Base-by-base conservation (phyloP, 176 grass and related monocot species). In the Zoysia pacifica region DNA sequence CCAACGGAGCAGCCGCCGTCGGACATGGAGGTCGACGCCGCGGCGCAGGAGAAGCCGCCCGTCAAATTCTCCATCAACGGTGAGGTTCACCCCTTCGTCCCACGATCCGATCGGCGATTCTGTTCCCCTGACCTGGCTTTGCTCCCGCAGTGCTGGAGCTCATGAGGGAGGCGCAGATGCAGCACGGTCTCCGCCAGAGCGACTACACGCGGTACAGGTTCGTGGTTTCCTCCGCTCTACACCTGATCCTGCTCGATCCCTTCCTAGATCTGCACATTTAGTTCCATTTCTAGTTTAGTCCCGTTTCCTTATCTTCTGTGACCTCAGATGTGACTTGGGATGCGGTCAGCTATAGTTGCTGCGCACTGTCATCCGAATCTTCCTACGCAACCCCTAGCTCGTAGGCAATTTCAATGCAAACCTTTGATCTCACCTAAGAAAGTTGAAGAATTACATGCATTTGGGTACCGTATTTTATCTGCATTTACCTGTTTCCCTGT, bases 111-210 rank as follows among this genome's bases (percentile, higher is more conserved):
- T 47, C 41, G 41, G 9, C 41, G 7, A 11, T 7, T 68, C 40
- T 4, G 20, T 80, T 54, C 49, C 73, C 45, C 45, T 86, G 66
- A 78, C 65, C 18, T 38, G 12, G n/a, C 18, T 63, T 39, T 3
- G 49, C 16, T 66, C 45, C 53, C 44, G 62, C 84, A 98, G 96
- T 98, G 72, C 72, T 95, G 79, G 87, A 95, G 78, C 83, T 94
- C n/a, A 87, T 93, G 60, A 94, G 91, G 86, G 91, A 89, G 9
- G 74, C 96, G 40, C 96, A 98, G 90, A 98, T 98, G 96, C 92
- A 95, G 75, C 96, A 98, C 44, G 96, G 96, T 2, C 90, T 98
- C 81, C 89, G 92, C 79, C 96, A 94, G 54, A 85, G 96, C 16
- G 93, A 97, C 87, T 97, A 97, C 53, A 91, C 88, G 40, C 89